phyloP scores from a whole-genome alignment of 2,329 filamentous ascomycete species.

The Colletotrichum liriopes region DNA sequence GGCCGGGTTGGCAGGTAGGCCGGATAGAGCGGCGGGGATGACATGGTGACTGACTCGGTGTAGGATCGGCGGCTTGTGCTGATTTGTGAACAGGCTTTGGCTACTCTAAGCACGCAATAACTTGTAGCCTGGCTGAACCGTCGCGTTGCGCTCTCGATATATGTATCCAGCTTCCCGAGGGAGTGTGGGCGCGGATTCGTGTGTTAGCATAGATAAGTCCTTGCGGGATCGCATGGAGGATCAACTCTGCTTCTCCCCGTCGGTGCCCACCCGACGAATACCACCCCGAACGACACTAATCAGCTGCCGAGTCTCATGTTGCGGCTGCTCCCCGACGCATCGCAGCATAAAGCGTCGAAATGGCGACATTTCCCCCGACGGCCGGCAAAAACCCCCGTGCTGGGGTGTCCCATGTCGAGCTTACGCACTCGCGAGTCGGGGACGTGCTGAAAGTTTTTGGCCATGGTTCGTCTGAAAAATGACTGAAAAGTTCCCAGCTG shows the following conservation, averaged over 20 bases:
- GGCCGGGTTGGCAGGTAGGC: slow-evolving; percentile 52
- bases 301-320: too few species aligned
- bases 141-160: neutral
- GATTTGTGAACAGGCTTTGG: neutral
- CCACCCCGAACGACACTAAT: too few species aligned
- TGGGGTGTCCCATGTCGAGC: slow-evolving; percentile 19
- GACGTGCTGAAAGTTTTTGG: slow-evolving; percentile 1
- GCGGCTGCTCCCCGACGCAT: slow-evolving; percentile 11
- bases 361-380: slow-evolving; percentile 24
- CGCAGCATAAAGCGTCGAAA: slow-evolving; percentile 13
- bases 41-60: slow-evolving; percentile 41
- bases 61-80: neutral
- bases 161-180: neutral
- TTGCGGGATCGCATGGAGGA: neutral
- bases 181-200: too few species aligned
- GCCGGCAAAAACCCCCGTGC: slow-evolving; percentile 1
- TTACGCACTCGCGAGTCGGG: neutral
- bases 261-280: neutral
- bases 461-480: slow-evolving; percentile 9
- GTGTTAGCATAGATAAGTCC: neutral
- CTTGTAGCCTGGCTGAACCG: too few species aligned
- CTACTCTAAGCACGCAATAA: slow-evolving; percentile 14
- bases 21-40: slow-evolving; percentile 51
- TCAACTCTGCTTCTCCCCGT: neutral
- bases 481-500: neutral